A percentile compares a stretch with the other conserved stretches of the same genome.
Evolutionary conservation across 768 basidiomycete genomes (phyloP).

Genomic region (Neoboletus subvelutipes): DNA sequence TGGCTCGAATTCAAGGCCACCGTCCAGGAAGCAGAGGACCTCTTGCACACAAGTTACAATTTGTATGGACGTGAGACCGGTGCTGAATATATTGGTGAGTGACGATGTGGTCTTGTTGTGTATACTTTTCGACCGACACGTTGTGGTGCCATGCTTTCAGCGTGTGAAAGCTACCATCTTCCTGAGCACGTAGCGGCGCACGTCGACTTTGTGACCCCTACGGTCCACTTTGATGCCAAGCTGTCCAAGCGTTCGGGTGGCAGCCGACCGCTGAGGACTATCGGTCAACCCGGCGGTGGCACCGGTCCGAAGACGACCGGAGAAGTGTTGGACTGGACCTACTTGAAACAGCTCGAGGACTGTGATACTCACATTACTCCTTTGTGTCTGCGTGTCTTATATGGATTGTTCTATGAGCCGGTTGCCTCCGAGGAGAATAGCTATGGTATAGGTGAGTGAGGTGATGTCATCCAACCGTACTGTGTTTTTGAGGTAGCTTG

Average conservation of each 20-base stretch:
- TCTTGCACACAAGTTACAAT: constrained; percentile 43
- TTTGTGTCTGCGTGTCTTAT: constrained; percentile 55
- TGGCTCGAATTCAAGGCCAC: constrained; percentile 45
- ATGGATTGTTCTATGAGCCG: constrained; percentile 53
- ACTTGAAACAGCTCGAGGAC: constrained; percentile 17
- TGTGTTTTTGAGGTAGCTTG: constrained; percentile 18
- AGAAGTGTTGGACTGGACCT: constrained; percentile 13
- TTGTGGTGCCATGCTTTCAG: constrained; percentile 13
- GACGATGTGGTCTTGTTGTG: background rate
- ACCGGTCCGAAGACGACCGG: constrained; percentile 22
- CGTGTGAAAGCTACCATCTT: constrained; percentile 42
- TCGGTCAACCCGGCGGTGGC: constrained; percentile 17
- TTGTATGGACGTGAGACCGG: constrained; percentile 42
- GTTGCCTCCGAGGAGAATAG: constrained; percentile 44
- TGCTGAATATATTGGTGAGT: constrained; percentile 38
- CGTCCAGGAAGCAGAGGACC: constrained; percentile 42
- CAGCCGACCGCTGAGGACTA: background rate
- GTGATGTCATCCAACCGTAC: background rate
- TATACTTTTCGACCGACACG: background rate
- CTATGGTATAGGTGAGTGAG: constrained; percentile 47
- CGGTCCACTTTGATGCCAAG: constrained; percentile 40
- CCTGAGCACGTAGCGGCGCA: constrained; percentile 39
- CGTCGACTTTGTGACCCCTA: constrained; percentile 45
- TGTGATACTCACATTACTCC: constrained; percentile 52
- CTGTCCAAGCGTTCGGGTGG: constrained; percentile 21